These are phyloP conservation scores for Torulaspora maleeae DNA, from an alignment of 805 yeast species.

Conservation along the genomic window DNA sequence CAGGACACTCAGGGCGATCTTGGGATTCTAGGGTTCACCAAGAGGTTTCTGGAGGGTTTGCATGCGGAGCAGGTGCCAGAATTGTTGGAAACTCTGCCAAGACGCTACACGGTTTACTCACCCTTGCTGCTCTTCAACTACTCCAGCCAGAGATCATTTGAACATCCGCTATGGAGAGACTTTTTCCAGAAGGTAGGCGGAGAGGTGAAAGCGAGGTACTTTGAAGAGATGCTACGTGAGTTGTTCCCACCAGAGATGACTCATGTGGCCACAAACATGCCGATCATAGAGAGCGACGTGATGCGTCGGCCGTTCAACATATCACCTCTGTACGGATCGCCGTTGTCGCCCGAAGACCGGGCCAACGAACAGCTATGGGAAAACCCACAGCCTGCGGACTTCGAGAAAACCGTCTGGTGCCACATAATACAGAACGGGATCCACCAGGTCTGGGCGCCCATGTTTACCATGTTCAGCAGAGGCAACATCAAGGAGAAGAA, in stretches of 20 bases:
- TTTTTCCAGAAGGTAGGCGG: constrained; percentile 18
- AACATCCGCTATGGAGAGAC: constrained; percentile 35
- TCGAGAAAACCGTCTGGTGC: constrained; percentile 66
- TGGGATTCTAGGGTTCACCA: constrained; percentile 11
- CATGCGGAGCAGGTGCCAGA: constrained; percentile 2
- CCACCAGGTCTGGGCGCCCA: constrained; percentile 77
- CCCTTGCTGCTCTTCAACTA: constrained; percentile 61
- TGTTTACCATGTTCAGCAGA: constrained; percentile 79
- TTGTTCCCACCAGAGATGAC: constrained; percentile 35
- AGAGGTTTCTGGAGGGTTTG: constrained; percentile 3
- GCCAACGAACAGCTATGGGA: constrained; percentile 20
- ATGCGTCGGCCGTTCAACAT: constrained; percentile 65
- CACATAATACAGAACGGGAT: constrained; percentile 65
- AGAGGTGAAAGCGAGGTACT: constrained; percentile 14
- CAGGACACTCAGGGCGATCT: not conserved
- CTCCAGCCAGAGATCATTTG: constrained; percentile 41
- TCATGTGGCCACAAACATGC: constrained; percentile 68
- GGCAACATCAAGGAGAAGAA: constrained; percentile 82
- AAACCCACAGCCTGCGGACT: constrained; percentile 43
- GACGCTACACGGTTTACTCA: constrained; percentile 57
- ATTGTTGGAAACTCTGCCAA: constrained; percentile 21
- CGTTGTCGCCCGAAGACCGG: constrained; percentile 46
- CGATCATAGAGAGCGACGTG: constrained; percentile 51
- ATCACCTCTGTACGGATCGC: constrained; percentile 58
- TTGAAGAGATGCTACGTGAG: constrained; percentile 20